Conservation (phyloP, 768 basidiomycete species). For the Porphyrellus cyaneotinctus region DNA sequence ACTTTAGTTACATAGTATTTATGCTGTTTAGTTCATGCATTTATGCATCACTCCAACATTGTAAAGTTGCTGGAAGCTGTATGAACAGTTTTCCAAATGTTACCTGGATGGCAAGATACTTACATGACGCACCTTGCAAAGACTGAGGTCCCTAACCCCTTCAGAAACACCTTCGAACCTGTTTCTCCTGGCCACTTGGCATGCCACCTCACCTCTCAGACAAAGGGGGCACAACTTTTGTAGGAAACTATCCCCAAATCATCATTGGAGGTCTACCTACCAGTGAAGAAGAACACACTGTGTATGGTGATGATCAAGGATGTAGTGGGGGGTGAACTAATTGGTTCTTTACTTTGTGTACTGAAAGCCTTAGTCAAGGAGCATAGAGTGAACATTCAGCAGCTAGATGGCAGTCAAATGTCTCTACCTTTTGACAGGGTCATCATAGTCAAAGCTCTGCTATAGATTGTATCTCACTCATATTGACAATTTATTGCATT, state of each 20-base stretch:
- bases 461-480: too few species aligned
- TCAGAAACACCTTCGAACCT: not conserved
- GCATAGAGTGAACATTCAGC: not conserved
- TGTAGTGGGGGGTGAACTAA: not conserved
- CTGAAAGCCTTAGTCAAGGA: not conserved
- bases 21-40: not conserved
- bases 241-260: not conserved
- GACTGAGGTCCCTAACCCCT: not conserved
- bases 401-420: not conserved
- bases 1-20: not conserved
- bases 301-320: not conserved
- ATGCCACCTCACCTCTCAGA: not conserved
- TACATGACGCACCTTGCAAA: not conserved
- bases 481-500: too few species aligned
- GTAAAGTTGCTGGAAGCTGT: not conserved
- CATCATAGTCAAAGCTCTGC: not conserved
- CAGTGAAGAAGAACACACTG: not conserved
- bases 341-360: not conserved
- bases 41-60: not conserved
- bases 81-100: not conserved
- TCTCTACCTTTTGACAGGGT: not conserved
- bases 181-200: not conserved
- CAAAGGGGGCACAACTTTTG: not conserved
- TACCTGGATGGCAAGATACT: not conserved
- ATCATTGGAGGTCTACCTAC: not conserved